A percentile compares a stretch with the other conserved stretches of the same genome.
These are phyloP conservation scores for Copromyces sp. DNA, from an alignment of 495 filamentous ascomycete species.

Conservation along the genomic window DNA sequence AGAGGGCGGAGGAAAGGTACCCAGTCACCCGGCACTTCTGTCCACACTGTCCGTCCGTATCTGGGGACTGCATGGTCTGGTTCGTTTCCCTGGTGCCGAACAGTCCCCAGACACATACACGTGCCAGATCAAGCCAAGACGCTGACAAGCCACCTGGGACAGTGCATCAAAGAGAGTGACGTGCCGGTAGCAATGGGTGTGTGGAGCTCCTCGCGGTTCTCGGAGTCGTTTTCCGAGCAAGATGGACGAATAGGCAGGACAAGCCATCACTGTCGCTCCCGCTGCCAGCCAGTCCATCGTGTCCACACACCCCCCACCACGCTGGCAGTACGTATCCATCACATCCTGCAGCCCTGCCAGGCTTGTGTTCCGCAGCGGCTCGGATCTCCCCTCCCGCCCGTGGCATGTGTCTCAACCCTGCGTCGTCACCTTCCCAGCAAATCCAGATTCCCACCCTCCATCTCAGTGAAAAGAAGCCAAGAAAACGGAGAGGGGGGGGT, in stretches of 20 bases:
- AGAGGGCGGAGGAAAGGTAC: not conserved
- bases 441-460: not conserved
- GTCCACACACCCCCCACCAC: slow-evolving; percentile 9
- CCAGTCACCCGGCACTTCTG: not conserved
- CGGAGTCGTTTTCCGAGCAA: not conserved
- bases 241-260: not conserved
- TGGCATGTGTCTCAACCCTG: not conserved
- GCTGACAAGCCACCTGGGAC: not conserved
- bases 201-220: not conserved
- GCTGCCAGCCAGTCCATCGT: not conserved
- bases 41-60: not conserved
- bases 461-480: not conserved
- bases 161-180: not conserved
- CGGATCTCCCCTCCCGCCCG: not conserved
- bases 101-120: not conserved
- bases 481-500: not conserved
- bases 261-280: not conserved
- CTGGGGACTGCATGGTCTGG: not conserved
- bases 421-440: not conserved
- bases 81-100: not conserved
- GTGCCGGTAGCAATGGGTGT: not conserved
- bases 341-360: slow-evolving; percentile 16
- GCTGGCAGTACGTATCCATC: slow-evolving; percentile 6
- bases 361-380: not conserved
- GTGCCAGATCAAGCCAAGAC: not conserved